Conservation (phyloP, 2,329 filamentous ascomycete species). For the Calonectria pseudoturangicola region DNA sequence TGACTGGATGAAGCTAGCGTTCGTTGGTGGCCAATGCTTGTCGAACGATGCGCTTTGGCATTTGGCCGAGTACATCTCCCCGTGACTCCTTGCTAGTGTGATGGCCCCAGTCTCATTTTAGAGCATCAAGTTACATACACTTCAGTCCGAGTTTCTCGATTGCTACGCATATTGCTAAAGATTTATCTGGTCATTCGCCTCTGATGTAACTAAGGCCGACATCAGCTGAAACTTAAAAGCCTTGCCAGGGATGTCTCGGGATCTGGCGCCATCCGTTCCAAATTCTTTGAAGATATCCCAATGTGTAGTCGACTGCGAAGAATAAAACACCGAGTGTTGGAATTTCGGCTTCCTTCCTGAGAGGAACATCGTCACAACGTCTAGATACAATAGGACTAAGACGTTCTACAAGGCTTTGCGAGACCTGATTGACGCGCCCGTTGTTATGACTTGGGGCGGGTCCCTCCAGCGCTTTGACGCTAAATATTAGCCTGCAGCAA, state of each 20-base stretch:
- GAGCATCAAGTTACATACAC: neutral
- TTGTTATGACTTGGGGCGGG: neutral
- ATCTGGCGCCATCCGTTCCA: too few relatives aligned
- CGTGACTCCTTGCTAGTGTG: neutral
- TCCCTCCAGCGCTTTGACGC: neutral
- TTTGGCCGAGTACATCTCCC: neutral
- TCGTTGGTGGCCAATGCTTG: neutral
- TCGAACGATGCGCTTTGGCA: neutral
- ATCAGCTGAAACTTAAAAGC: too few relatives aligned
- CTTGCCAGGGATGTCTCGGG: too few relatives aligned
- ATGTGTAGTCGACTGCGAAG: too few relatives aligned
- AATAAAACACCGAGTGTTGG: too few relatives aligned
- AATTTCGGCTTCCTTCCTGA: too few relatives aligned
- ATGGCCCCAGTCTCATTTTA: neutral
- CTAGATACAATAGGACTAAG: neutral
- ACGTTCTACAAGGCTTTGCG: neutral
- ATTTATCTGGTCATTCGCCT: neutral
- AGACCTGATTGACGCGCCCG: neutral
- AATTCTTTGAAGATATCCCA: too few relatives aligned
- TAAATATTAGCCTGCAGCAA: neutral
- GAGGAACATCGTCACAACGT: neutral
- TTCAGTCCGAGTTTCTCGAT: too few relatives aligned
- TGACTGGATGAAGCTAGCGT: neutral
- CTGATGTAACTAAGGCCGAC: too few relatives aligned
- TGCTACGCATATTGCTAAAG: neutral